Conservation (phyloP, 768 basidiomycete species). For the Trametes villosa region DNA sequence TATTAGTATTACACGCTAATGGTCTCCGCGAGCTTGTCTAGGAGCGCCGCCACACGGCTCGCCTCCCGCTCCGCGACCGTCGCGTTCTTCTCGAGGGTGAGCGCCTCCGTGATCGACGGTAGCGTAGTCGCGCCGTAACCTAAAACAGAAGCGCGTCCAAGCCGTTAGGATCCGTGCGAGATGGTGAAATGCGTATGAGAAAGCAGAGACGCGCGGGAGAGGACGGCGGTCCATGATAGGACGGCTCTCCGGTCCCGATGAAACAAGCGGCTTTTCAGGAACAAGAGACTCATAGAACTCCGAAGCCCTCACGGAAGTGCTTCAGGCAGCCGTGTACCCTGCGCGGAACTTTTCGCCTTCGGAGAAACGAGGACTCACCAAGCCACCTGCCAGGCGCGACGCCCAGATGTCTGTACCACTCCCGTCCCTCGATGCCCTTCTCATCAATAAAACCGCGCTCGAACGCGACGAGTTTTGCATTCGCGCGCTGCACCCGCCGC, state of each 20-base stretch:
- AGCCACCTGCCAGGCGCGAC: slow-evolving; percentile 89
- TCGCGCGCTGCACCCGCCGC: slow-evolving; percentile 59
- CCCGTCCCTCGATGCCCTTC: slow-evolving; percentile 74
- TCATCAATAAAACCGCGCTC: slow-evolving; percentile 83
- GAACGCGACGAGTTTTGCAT: slow-evolving; percentile 69
- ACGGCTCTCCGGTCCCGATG: no score
- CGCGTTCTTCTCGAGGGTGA: slow-evolving; percentile 67
- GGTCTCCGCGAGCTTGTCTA: slow-evolving; percentile 42
- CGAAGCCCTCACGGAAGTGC: no score
- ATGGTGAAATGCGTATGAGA: neutral
- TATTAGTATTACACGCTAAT: slow-evolving; percentile 16
- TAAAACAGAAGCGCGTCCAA: slow-evolving; percentile 31
- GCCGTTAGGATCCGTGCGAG: neutral
- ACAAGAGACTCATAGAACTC: no score
- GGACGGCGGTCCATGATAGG: no score
- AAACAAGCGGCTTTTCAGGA: no score
- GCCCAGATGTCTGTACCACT: slow-evolving; percentile 86
- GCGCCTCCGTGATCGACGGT: slow-evolving; percentile 78
- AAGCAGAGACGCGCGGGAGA: neutral
- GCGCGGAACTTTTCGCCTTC: no score
- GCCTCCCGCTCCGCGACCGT: slow-evolving; percentile 66
- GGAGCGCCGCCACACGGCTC: slow-evolving; percentile 54
- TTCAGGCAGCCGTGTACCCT: no score
- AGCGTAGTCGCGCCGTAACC: slow-evolving; percentile 87
- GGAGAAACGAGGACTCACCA: slow-evolving; percentile 50